phyloP scores from a whole-genome alignment of 345 rosid species.

The Camelina laxa region DNA sequence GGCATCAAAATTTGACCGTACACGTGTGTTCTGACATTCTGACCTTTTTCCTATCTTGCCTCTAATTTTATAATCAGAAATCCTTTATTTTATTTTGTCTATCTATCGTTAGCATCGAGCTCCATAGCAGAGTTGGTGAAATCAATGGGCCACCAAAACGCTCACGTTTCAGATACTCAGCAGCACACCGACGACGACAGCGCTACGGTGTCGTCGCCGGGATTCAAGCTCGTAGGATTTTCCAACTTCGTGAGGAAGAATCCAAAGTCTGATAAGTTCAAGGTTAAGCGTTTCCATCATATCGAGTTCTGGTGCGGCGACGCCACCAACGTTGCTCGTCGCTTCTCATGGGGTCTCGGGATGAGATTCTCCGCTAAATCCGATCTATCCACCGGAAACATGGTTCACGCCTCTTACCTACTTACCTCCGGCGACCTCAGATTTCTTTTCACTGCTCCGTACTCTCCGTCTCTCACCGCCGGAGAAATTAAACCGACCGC shows the following conservation, averaged over 20 bases:
- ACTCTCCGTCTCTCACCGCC: conserved; percentile 74
- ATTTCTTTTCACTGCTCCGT: conserved; percentile 85
- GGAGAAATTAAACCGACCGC: conserved; percentile 34
- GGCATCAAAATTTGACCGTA: too few relatives aligned
- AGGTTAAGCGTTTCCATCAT: conserved; percentile 78
- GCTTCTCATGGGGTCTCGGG: conserved; percentile 95
- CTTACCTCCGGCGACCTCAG: conserved; percentile 78
- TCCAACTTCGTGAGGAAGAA: conserved; percentile 69
- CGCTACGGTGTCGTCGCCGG: conserved; percentile 13
- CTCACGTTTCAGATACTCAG: conserved; percentile 15
- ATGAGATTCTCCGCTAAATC: conserved; percentile 84
- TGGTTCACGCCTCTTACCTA: conserved; percentile 80
- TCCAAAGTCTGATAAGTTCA: conserved; percentile 76
- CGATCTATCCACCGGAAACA: conserved; percentile 91
- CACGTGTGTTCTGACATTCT: too few relatives aligned
- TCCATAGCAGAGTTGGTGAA: conserved; percentile 18
- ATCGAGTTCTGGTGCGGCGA: conserved; percentile 92
- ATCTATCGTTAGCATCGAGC: too few relatives aligned
- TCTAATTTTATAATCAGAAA: too few relatives aligned
- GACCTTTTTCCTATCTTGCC: too few relatives aligned
- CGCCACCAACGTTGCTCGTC: conserved; percentile 78
- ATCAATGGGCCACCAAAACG: conserved; percentile 36
- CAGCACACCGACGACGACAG: background rate
- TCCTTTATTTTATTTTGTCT: too few relatives aligned
- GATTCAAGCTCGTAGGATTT: conserved; percentile 71